Base-by-base conservation (phyloP, 345 rosid species). In the Turritis glabra region DNA sequence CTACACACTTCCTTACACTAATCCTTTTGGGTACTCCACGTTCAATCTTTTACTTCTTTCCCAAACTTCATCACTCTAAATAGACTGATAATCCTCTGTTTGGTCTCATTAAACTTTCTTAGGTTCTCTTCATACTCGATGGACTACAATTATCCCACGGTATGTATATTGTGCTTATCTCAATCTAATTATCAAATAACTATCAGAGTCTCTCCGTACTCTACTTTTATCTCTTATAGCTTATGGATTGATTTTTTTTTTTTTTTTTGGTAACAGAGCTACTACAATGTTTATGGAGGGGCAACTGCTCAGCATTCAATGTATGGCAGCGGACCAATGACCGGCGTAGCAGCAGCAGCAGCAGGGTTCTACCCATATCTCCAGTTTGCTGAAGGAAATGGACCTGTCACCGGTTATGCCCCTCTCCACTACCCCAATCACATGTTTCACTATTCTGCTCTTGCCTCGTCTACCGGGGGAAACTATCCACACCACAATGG, bases 71-170 rank as follows among this genome's bases (percentile, higher is more conserved):
- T 48, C 14, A 21, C 46, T 56, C 46, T 18, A 7, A 2, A 8
- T 44, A 80, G 41, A 15, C 48, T 76, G 30, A 63, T 30, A 66
- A 44, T 61, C 29, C 60, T 62, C 77, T 70, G n/a, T 71, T 71
- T 69, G 18, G 13, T 65, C 59, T 26, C 15, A 6, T 48, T 52
- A 29, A 43, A 51, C 5, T 50, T 33, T 60, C 56, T 73, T 89
- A 94, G 98, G 89, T 94, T 87, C 88, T 88, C 98, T 30, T 76
- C 90, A 1, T 94, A 86, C 85, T 87, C 98, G 12, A 91, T 89
- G 55, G 96, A 94, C 68, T 94, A 94, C 85, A 79, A 85, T 51
- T 94, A 91, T 77, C 95, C 97, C 19, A 71, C 97, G 95, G 98
- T 94, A 74, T 78, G 90, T 79, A 40, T 23, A 47, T 4, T 69